phyloP scores from a whole-genome alignment of 2,329 filamentous ascomycete genomes.

The Sclerotinia minor region DNA sequence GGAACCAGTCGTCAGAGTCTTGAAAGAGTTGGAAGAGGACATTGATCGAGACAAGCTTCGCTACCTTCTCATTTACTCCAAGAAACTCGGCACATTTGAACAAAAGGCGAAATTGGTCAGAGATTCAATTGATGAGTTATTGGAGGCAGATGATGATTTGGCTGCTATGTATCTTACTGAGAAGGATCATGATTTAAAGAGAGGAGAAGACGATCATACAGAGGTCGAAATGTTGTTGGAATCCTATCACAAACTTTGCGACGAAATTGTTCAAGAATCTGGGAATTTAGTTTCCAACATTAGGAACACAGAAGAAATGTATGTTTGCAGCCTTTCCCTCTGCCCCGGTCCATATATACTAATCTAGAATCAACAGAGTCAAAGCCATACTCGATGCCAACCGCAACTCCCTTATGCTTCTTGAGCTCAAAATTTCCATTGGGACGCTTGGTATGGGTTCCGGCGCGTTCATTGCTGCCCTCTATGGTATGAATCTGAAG shows the following conservation, averaged over 20 bases:
- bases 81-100: constrained; percentile 94
- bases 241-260: constrained; percentile 95
- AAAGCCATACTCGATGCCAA: constrained; percentile 98
- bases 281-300: constrained; percentile 93
- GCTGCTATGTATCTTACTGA: constrained; percentile 95
- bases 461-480: constrained; percentile 91
- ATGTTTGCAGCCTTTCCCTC: constrained; percentile 43
- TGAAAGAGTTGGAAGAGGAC: constrained; percentile 91
- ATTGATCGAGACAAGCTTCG: constrained; percentile 94
- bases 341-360: background rate
- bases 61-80: constrained; percentile 87
- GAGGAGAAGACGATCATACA: constrained; percentile 84
- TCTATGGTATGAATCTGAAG: constrained; percentile 99
- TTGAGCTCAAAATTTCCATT: constrained; percentile 95
- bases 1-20: constrained; percentile 84
- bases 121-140: constrained; percentile 89
- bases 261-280: constrained; percentile 95
- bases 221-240: constrained; percentile 97
- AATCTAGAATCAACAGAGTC: constrained; percentile 56
- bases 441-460: constrained; percentile 92
- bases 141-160: constrained; percentile 95
- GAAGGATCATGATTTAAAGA: constrained; percentile 70
- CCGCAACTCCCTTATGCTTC: constrained; percentile 94
- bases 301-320: constrained; percentile 98
- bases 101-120: constrained; percentile 93